Percentiles rank a stretch among this genome's conserved stretches.
Evolutionary conservation across 2,329 filamentous ascomycete species (phyloP).

Genomic region (Ophiostoma ips): DNA sequence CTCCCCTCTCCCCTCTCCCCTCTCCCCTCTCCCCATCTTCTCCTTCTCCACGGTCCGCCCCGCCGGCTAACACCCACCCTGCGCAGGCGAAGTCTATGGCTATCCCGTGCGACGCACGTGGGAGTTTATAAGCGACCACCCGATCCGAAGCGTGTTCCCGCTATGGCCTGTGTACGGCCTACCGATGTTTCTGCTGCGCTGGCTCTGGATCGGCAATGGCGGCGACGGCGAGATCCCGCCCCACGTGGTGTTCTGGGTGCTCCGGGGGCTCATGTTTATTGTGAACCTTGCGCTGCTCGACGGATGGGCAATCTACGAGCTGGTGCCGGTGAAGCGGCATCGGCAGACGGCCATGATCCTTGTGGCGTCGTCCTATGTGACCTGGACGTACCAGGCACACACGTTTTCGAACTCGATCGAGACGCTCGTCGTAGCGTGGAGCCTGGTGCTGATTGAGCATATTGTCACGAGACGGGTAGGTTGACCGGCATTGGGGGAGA

Average conservation of each 20-base stretch:
- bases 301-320: conserved; percentile 90
- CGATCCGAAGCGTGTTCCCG: conserved; percentile 91
- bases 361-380: conserved; percentile 92
- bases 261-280: conserved; percentile 83
- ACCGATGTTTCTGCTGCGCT: conserved; percentile 83
- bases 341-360: conserved; percentile 65
- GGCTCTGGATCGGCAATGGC: conserved; percentile 80
- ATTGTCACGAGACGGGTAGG: conserved; percentile 67
- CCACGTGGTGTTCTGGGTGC: conserved; percentile 76
- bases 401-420: conserved; percentile 97
- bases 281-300: conserved; percentile 94
- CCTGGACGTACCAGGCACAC: conserved; percentile 96
- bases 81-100: conserved; percentile 72
- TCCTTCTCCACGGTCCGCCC: neutral
- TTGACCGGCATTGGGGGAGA: neutral
- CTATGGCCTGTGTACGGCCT: conserved; percentile 91
- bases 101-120: conserved; percentile 85
- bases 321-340: conserved; percentile 60
- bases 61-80: neutral
- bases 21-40: too few species aligned
- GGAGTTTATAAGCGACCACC: conserved; percentile 83
- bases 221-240: conserved; percentile 64
- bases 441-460: conserved; percentile 76
- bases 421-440: conserved; percentile 86
- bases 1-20: too few species aligned